Conservation (phyloP, 1,284 basidiomycete species). For the Hemileia vastatrix region DNA sequence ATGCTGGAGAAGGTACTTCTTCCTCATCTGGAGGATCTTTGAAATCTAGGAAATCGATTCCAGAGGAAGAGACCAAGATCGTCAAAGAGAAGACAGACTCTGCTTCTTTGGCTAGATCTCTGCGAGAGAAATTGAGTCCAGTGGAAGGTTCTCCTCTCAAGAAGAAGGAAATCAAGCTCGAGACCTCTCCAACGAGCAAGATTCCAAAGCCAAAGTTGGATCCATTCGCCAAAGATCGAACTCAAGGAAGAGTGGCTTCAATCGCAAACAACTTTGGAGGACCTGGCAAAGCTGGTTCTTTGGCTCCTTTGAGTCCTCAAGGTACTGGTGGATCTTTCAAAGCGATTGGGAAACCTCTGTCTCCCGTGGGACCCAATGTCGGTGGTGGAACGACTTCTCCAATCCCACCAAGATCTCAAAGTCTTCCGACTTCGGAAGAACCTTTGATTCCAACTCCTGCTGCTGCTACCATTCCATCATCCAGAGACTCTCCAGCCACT, state of each 20-base stretch:
- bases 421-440: background rate
- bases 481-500: no score
- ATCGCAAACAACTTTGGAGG: conserved; percentile 33
- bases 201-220: conserved; percentile 19
- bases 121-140: background rate
- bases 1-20: background rate
- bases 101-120: background rate
- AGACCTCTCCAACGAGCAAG: background rate
- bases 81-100: background rate
- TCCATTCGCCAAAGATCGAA: conserved; percentile 33
- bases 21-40: background rate
- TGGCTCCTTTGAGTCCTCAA: conserved; percentile 12
- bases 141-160: background rate
- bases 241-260: conserved; percentile 32
- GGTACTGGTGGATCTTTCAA: conserved; percentile 4
- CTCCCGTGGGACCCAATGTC: background rate
- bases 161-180: conserved; percentile 17
- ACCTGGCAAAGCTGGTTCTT: background rate
- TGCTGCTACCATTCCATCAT: background rate
- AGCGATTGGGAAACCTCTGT: background rate
- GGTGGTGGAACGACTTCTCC: background rate
- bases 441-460: background rate
- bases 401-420: background rate
- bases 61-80: background rate
- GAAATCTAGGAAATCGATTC: background rate